Base-by-base conservation (phyloP, 2,329 filamentous ascomycete genomes). In the Penicillium oxalicum region DNA sequence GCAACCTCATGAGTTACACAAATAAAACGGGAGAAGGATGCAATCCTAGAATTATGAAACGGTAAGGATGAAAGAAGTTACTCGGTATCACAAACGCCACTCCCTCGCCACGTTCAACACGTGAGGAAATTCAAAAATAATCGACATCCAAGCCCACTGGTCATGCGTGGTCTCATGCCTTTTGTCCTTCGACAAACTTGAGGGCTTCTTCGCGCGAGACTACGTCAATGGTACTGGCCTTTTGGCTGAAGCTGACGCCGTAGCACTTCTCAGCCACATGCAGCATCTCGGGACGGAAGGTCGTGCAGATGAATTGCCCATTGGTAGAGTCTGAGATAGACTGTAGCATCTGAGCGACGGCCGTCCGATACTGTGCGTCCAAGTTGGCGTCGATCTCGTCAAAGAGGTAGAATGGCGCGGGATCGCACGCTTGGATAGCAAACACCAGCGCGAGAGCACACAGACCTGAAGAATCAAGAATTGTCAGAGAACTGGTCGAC, bases 371-470 rank as follows among this genome's bases (percentile, higher is more conserved):
- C 71, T 98, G 93, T 1, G 93, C 91, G 68, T 98, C 93, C 25
- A 98, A 80, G 67, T 98, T 98, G 69, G 93, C 93, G 65, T 98
- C 93, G 55, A 98, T 95, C 71, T 98, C 93, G 69, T 98, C 93
- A 61, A 98, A 98, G 62, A 98, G 91, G 68, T 98, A 96, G 78
- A 98, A 97, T 1, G 93, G 93, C 39, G 91, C 94, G 8, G 91
- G 93, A 67, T 98, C 93, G 51, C 91, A 95, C 59, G 91, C 88
- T 71, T 98, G 93, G 59, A 98, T 94, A n/a, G 93, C 93, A 67
- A 98, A 98, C 59, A 98, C 94, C 44, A 98, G 82, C 39, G 93
- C 94, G n/a, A 98, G 81, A 8, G 93, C 93, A 70, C 91, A 97
- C 53, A 97, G 77, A 81, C 88, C 87, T 90, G 13, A 6, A 6